phyloP scores from a whole-genome alignment of 768 basidiomycete species.

The Phylloporus sp. region DNA sequence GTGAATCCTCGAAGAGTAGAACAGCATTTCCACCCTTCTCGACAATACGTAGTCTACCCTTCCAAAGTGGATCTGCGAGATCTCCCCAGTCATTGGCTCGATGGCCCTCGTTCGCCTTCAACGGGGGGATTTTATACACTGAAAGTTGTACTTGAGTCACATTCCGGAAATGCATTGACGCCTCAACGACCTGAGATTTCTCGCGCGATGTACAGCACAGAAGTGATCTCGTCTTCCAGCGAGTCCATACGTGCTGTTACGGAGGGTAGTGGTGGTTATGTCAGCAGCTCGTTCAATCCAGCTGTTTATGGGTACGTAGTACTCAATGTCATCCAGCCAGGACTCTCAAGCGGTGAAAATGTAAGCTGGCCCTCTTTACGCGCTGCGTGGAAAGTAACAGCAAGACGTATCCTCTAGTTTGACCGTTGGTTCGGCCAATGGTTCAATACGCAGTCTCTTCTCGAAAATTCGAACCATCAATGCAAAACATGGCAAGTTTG shows the following conservation, averaged over 20 bases:
- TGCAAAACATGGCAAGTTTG: constrained; percentile 91
- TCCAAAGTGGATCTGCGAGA: constrained; percentile 81
- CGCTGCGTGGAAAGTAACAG: constrained; percentile 1
- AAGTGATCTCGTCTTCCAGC: constrained; percentile 79
- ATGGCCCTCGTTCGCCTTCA: constrained; percentile 84
- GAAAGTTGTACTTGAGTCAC: constrained; percentile 16
- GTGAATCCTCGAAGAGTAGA: constrained; percentile 76
- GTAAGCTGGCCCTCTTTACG: constrained; percentile 16
- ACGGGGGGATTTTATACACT: constrained; percentile 91
- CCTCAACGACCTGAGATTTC: constrained; percentile 75
- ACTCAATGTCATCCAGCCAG: constrained; percentile 22
- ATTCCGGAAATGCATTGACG: constrained; percentile 8
- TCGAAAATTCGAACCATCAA: constrained; percentile 81
- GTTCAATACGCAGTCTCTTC: constrained; percentile 71
- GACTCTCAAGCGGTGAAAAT: constrained; percentile 28
- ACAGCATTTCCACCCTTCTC: constrained; percentile 68
- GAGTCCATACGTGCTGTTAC: constrained; percentile 41
- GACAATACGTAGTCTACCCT: constrained; percentile 81
- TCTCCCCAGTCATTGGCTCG: constrained; percentile 93
- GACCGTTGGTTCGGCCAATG: constrained; percentile 76
- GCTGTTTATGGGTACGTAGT: background rate
- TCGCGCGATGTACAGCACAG: constrained; percentile 83
- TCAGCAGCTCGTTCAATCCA: constrained; percentile 22
- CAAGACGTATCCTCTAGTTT: constrained; percentile 38
- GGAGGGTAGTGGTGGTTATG: constrained; percentile 14